These are phyloP conservation scores for Trametes villosa DNA, from an alignment of 768 basidiomycete species.

Conservation along the genomic window DNA sequence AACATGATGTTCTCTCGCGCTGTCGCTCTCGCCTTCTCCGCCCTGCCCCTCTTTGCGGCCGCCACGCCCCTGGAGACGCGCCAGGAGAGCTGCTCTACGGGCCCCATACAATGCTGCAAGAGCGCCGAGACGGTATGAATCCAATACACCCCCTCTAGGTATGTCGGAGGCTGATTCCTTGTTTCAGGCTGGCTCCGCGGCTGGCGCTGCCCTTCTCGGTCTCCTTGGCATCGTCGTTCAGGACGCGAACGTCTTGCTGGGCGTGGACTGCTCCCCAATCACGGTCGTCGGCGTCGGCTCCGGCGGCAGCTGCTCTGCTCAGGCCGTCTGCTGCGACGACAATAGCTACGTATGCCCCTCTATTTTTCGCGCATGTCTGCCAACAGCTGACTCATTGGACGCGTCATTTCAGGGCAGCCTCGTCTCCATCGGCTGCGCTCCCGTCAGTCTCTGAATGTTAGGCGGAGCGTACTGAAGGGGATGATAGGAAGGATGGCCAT, in stretches of 20 bases:
- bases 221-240: constrained; percentile 28
- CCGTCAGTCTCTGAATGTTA: too few species aligned
- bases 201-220: constrained; percentile 22
- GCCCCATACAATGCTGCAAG: neutral
- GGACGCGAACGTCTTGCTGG: constrained; percentile 25
- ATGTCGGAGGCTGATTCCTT: neutral
- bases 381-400: too few species aligned
- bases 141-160: too few species aligned
- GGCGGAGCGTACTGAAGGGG: too few species aligned
- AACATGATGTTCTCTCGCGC: neutral
- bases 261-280: constrained; percentile 31
- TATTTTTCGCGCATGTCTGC: too few species aligned
- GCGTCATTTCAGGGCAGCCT: too few species aligned
- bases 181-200: constrained; percentile 5
- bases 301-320: constrained; percentile 18
- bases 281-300: constrained; percentile 21
- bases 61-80: neutral
- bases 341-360: constrained; percentile 27
- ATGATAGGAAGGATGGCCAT: too few species aligned
- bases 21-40: neutral
- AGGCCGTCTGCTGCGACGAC: constrained; percentile 29
- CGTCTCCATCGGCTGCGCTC: too few species aligned
- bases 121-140: neutral
- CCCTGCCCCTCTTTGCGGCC: neutral
- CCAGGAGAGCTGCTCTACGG: neutral